Evolutionary conservation across 768 basidiomycete genomes (phyloP).

Genomic region (Flagelloscypha sp.): DNA sequence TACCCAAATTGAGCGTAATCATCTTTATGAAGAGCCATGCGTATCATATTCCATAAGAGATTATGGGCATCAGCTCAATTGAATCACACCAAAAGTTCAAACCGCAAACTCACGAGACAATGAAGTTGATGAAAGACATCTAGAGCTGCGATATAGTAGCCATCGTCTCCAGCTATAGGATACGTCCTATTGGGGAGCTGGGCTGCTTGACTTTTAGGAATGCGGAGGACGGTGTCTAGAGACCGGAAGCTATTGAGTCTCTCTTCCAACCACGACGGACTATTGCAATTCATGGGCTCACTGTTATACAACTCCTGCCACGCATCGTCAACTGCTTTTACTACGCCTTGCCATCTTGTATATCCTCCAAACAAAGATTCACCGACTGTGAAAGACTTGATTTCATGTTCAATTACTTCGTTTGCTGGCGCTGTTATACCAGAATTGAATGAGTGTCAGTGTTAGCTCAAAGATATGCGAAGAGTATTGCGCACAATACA

Average conservation of each 20-base stretch:
- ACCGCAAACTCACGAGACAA: conserved; percentile 13
- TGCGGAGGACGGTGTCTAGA: too few relatives aligned
- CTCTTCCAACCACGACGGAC: too few relatives aligned
- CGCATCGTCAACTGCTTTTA: conserved; percentile 17
- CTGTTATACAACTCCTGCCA: conserved; percentile 18
- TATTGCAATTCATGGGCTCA: conserved; percentile 10
- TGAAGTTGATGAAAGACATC: conserved; percentile 23
- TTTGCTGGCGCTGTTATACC: conserved; percentile 18
- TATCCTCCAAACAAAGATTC: too few relatives aligned
- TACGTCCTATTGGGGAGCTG: conserved; percentile 14
- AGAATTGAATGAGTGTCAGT: too few relatives aligned
- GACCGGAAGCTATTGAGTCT: too few relatives aligned
- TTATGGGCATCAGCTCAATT: not conserved
- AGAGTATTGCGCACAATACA: too few relatives aligned
- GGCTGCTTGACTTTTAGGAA: conserved; percentile 14
- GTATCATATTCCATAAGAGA: not conserved
- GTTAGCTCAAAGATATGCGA: too few relatives aligned
- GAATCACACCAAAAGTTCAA: too few relatives aligned
- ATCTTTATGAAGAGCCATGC: not conserved
- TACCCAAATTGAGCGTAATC: too few relatives aligned
- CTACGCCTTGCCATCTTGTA: too few relatives aligned
- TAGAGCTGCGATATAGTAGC: conserved; percentile 13
- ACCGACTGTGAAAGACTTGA: conserved; percentile 16
- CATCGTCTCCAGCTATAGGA: conserved; percentile 16
- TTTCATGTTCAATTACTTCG: conserved; percentile 11